A percentile compares a stretch with the other conserved stretches of the same genome.
phyloP scores from a whole-genome alignment of 2,329 filamentous ascomycete genomes.

The Whalleya microplaca region DNA sequence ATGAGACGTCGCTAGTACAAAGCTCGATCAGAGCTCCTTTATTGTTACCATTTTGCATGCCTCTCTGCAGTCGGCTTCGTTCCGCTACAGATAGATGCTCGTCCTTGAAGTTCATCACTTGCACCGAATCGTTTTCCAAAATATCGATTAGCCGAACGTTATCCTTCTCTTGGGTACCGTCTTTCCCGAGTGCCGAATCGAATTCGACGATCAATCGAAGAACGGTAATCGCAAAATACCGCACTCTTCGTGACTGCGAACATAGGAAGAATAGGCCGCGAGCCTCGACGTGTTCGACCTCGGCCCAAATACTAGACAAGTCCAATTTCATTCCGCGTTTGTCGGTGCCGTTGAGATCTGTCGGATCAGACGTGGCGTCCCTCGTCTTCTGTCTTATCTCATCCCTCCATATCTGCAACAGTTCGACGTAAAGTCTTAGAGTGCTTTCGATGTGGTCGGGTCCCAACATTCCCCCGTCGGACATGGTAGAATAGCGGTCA shows the following conservation, averaged over 20 bases:
- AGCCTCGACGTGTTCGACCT: slow-evolving; percentile 95
- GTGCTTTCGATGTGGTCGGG: slow-evolving; percentile 95
- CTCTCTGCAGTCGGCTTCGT: slow-evolving; percentile 86
- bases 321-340: slow-evolving; percentile 79
- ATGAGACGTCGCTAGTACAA: slow-evolving; percentile 92
- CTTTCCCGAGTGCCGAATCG: slow-evolving; percentile 82
- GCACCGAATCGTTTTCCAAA: slow-evolving; percentile 84
- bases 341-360: slow-evolving; percentile 66
- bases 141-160: slow-evolving; percentile 83
- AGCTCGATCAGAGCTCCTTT: slow-evolving; percentile 89
- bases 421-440: slow-evolving; percentile 86
- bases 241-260: slow-evolving; percentile 88
- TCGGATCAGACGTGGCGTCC: slow-evolving; percentile 67
- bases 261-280: slow-evolving; percentile 97
- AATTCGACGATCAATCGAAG: slow-evolving; percentile 92
- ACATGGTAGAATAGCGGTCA: slow-evolving; percentile 96
- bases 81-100: slow-evolving; percentile 91
- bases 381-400: slow-evolving; percentile 87
- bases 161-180: slow-evolving; percentile 59
- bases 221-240: slow-evolving; percentile 89
- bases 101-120: slow-evolving; percentile 90
- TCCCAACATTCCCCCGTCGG: slow-evolving; percentile 94
- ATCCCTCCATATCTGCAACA: slow-evolving; percentile 96
- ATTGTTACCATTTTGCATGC: slow-evolving; percentile 80
- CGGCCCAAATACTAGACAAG: slow-evolving; percentile 83